Conservation (phyloP, 495 filamentous ascomycete genomes). For the Talaromyces nanjingensis region DNA sequence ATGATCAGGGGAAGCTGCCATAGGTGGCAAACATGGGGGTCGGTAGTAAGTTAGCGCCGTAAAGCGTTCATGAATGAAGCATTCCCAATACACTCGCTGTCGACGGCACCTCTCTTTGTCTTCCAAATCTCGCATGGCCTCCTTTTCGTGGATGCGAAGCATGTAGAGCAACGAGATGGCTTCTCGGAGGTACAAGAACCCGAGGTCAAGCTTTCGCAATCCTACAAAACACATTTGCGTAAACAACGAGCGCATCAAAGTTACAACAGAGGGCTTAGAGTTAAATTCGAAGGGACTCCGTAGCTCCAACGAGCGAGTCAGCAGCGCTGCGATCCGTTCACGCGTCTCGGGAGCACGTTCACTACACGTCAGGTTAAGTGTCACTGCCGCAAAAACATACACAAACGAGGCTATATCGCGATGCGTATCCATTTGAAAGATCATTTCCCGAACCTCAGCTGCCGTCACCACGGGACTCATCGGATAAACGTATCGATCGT, state of each 20-base stretch:
- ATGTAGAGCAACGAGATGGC: constrained; percentile 24
- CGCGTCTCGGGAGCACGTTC: constrained; percentile 7
- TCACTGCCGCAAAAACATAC: constrained; percentile 23
- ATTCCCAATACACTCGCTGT: constrained; percentile 26
- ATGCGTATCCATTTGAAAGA: constrained; percentile 16
- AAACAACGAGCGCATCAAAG: constrained; percentile 17
- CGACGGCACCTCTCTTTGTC: constrained; percentile 17
- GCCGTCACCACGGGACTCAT: constrained; percentile 24
- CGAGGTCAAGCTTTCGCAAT: constrained; percentile 20
- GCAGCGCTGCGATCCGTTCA: constrained; percentile 14
- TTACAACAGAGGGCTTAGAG: constrained; percentile 15
- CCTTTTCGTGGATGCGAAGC: constrained; percentile 17
- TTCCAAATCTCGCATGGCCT: constrained; percentile 11
- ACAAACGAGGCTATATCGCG: constrained; percentile 18
- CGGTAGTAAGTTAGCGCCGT: constrained; percentile 20
- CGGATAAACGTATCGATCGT: constrained; percentile 22
- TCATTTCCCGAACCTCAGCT: constrained; percentile 15
- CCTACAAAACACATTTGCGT: constrained; percentile 23
- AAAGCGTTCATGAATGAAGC: constrained; percentile 28
- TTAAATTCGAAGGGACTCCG: constrained; percentile 16
- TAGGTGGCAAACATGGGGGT: constrained; percentile 16
- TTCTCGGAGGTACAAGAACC: constrained; percentile 26
- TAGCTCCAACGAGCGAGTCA: constrained; percentile 20
- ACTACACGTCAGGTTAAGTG: constrained; percentile 17
- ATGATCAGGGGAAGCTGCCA: constrained; percentile 17